Base-by-base conservation (phyloP, 177 flowering plant genomes). In the Vitis hybrid region DNA sequence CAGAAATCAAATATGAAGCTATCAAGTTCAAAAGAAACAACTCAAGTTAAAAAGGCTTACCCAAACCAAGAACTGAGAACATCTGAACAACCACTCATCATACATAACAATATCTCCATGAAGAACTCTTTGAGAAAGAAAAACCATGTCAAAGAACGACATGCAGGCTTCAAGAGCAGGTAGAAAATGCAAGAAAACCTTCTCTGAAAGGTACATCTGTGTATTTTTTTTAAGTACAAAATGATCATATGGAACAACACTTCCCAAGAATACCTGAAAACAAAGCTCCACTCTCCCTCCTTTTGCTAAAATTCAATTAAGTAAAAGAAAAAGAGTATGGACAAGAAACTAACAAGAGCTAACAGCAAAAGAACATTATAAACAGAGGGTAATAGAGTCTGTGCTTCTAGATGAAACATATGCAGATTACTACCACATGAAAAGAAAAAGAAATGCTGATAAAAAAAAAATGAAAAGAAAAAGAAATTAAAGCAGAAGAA, bases 41-140 rank as follows among this genome's bases (percentile, higher is more conserved):
- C 56, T 46, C 15, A 54, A 52, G 15, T 18, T 40, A 52, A 2
- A 56, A 64, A 65, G 69, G 50, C 89, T 82, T 82, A 93, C 98
- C 98, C 98, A 91, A 3, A 85, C 81, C 4, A 64, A 71, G 40
- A 89, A 78, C 40, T 82, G 87, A 57, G 95, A 89, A 78, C 82
- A 80, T 67, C 77, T 70, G 75, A 75, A 80, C 65, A 87, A 71
- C 93, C 93, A 90, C 15, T 79, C 80, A 77, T 88, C 81, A 75
- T 79, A 82, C 46, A 62, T 13, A 51, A 80, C 11, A 32, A 58
- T 46, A 17, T 82, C 73, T 50, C 80, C 87, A 56, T 82, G 27
- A 74, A 69, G 63, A 57, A 56, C 62, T 70, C 70, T 77, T 75
- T 79, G 81, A 57, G 73, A 54, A 12, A 90, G 86, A 56, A 86